Evolutionary conservation across 2,329 filamentous ascomycete species (phyloP).

Genomic region (Geoglossum cookeanum): DNA sequence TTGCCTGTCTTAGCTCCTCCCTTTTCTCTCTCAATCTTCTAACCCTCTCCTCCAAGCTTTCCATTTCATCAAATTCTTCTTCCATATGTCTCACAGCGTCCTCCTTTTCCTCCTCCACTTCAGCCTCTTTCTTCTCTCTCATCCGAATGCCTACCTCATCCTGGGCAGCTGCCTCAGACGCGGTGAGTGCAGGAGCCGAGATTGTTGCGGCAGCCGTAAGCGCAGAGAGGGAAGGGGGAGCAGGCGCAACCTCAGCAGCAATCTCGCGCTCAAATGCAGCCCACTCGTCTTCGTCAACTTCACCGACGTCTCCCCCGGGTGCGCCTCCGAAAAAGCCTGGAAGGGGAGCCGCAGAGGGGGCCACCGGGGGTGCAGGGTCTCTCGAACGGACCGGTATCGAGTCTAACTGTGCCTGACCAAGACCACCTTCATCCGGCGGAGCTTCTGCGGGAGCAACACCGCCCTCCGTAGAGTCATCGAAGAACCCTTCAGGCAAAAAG

Average conservation of each 20-base stretch:
- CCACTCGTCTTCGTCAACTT: slow-evolving; percentile 62
- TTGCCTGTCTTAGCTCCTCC: slow-evolving; percentile 38
- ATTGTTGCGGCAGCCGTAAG: slow-evolving; percentile 34
- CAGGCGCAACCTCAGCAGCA: slow-evolving; percentile 24
- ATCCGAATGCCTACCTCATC: slow-evolving; percentile 30
- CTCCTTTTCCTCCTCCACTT: slow-evolving; percentile 50
- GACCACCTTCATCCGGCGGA: slow-evolving; percentile 13
- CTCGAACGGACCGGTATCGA: slow-evolving; percentile 12
- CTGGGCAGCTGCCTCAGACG: slow-evolving; percentile 39
- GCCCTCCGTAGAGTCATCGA: slow-evolving; percentile 14
- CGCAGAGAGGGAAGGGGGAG: slow-evolving; percentile 16
- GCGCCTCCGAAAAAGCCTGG: slow-evolving; percentile 17
- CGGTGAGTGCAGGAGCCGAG: slow-evolving; percentile 46
- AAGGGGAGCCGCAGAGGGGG: slow-evolving; percentile 7
- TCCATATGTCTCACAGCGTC: slow-evolving; percentile 56
- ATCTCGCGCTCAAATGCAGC: slow-evolving; percentile 75
- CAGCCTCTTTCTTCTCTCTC: slow-evolving; percentile 31
- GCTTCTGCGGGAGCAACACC: slow-evolving; percentile 13
- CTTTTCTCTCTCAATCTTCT: slow-evolving; percentile 48
- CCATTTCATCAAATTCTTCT: slow-evolving; percentile 69
- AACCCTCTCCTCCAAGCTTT: slow-evolving; percentile 54
- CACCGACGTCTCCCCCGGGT: slow-evolving; percentile 20
- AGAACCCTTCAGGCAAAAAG: slow-evolving; percentile 18
- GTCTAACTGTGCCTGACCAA: slow-evolving; percentile 7
- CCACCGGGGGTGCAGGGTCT: background rate